These are phyloP conservation scores for Crithidia thermophila DNA, from an alignment of 208 protist species.

Conservation along the genomic window DNA sequence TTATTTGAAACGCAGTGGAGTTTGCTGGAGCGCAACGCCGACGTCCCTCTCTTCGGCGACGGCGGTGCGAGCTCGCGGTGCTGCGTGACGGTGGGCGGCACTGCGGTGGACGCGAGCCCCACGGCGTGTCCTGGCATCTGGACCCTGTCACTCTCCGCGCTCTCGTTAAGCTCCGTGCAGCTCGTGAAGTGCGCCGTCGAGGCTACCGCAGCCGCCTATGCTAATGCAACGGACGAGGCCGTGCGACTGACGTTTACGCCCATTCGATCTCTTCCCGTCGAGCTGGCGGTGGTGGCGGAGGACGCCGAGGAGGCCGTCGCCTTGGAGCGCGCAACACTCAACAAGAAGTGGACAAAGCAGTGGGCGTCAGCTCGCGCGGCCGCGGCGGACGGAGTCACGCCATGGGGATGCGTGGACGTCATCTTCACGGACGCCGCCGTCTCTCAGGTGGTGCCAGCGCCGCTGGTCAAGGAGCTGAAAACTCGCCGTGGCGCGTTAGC, in stretches of 20 bases:
- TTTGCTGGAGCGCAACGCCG: constrained; percentile 26
- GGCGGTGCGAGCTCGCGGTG: not conserved
- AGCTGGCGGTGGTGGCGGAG: constrained; percentile 22
- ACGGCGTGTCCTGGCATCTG: constrained; percentile 19
- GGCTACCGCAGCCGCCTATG: not conserved
- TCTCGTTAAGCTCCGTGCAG: constrained; percentile 7
- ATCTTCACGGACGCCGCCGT: constrained; percentile 20
- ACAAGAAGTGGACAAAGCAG: no score
- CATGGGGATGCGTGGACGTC: constrained; percentile 33
- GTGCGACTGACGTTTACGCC: constrained; percentile 24
- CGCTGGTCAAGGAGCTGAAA: constrained; percentile 4
- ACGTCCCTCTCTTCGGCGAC: constrained; percentile 27
- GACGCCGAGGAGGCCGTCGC: not conserved
- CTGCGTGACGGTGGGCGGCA: constrained; percentile 20
- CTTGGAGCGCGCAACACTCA: no score
- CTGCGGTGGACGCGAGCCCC: not conserved
- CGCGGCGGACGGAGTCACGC: not conserved
- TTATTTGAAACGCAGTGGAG: constrained; percentile 28
- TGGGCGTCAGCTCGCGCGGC: no score
- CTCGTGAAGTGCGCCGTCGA: constrained; percentile 28
- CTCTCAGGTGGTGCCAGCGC: constrained; percentile 12
- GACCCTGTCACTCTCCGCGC: constrained; percentile 4
- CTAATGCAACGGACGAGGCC: not conserved
- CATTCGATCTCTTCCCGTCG: constrained; percentile 23
- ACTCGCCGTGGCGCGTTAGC: not conserved